Evolutionary conservation across 2,329 filamentous ascomycete species (phyloP), one percentile per base, ranked within the genome.

Genomic region (Xylogone sp.): DNA sequence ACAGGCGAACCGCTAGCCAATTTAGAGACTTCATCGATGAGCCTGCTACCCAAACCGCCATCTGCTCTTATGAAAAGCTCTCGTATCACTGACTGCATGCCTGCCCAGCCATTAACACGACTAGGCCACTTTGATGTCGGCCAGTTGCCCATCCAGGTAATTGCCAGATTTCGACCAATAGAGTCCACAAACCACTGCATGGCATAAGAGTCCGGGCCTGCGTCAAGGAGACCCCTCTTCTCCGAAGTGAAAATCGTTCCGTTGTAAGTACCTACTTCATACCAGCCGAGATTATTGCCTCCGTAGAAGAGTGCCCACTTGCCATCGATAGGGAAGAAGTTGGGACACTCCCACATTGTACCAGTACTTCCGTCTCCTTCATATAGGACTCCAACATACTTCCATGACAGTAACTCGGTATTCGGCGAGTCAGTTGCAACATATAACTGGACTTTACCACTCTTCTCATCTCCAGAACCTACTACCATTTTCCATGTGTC

Each of bases 291-390:
- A 0, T 77, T 78, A 6, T 78, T 78, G 58, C 80, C 74, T 10
- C 75, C 79, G 34, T 82, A 69, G 3, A 69, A 59, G 59, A 83
- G 62, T 22, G 79, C 67, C 64, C 66, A 74, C 45, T 65, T 68
- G 19, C 48, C 49, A 45, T 21, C 54, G 21, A 58, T 43, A 29
- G 56, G 56, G 27, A 53, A 57, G 42, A 58, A 46, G 48, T 53
- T 53, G 0, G 82, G 82, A 46, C 82, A 84, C 63, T 86, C 82
- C 59, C 81, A 85, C 59, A 84, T 79, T n/a, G 49, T 53, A 2
- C 59, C 64, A 1, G 57, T 62, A 48, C 49, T 56, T 2, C 57
- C 59, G 42, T 66, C 58, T 16, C 64, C 65, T 6, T 54, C 52
- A 50, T 59, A 58, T 13, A 64, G 18, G 1, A 75, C 59, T 39